Evolutionary conservation across 2,329 filamentous ascomycete genomes (phyloP).

Genomic region (Pestalotiopsis sp.): DNA sequence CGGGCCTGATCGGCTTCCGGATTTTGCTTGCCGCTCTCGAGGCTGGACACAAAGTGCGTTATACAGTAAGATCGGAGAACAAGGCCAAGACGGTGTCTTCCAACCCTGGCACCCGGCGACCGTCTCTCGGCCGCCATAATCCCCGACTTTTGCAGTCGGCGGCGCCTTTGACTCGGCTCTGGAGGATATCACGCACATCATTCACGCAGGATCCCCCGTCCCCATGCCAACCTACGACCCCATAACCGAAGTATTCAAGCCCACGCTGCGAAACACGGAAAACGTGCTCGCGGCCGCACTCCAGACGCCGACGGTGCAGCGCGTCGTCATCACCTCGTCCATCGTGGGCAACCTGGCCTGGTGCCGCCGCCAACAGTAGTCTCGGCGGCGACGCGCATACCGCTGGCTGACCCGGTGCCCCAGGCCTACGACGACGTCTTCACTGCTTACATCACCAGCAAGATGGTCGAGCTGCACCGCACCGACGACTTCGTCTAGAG

Average conservation of each 20-base stretch:
- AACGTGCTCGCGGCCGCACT: slow-evolving; percentile 21
- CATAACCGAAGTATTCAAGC: background rate
- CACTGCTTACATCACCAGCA: slow-evolving; percentile 21
- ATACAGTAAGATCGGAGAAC: slow-evolving; percentile 23
- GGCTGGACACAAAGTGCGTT: slow-evolving; percentile 25
- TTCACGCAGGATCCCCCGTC: background rate
- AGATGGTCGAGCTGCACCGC: slow-evolving; percentile 21
- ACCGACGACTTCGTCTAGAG: slow-evolving; percentile 24
- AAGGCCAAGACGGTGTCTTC: slow-evolving; percentile 22
- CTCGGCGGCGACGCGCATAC: slow-evolving; percentile 19
- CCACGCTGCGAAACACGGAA: background rate
- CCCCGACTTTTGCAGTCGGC: slow-evolving; percentile 19
- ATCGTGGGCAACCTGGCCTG: slow-evolving; percentile 21
- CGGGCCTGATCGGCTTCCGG: slow-evolving; percentile 21
- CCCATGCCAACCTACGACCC: background rate
- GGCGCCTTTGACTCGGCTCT: background rate
- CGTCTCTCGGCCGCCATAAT: slow-evolving; percentile 23
- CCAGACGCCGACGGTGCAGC: slow-evolving; percentile 19
- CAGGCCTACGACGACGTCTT: slow-evolving; percentile 16
- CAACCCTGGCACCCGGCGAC: slow-evolving; percentile 19
- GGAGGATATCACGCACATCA: background rate
- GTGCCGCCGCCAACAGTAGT: slow-evolving; percentile 12
- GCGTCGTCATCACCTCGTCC: slow-evolving; percentile 27
- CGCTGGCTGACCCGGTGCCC: slow-evolving; percentile 19
- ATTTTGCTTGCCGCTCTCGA: slow-evolving; percentile 24